Conservation (phyloP, 164 flowering plant species). For the Akebia trifoliata region DNA sequence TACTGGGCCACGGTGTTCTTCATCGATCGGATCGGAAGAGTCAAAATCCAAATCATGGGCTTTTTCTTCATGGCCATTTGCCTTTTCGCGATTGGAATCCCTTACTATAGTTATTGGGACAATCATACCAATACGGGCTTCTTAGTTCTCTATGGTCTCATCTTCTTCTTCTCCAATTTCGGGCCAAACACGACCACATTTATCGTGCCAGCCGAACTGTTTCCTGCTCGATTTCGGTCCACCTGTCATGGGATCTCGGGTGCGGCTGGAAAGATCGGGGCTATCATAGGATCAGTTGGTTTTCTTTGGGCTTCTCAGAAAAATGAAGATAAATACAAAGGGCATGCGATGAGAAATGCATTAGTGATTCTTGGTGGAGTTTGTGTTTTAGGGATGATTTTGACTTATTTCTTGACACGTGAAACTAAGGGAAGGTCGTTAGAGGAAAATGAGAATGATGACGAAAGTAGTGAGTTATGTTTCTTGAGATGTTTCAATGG, state of each 20-base stretch:
- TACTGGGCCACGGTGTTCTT: conserved; percentile 50
- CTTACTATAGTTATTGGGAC: conserved; percentile 30
- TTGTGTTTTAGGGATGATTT: conserved; percentile 35
- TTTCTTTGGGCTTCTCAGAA: conserved; percentile 46
- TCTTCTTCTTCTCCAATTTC: conserved; percentile 58
- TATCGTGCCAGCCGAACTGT: conserved; percentile 65
- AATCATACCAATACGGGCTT: conserved; percentile 25
- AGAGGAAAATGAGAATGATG: conserved; percentile 75
- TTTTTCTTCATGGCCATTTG: conserved; percentile 43
- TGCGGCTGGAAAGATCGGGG: conserved; percentile 59
- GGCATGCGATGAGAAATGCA: conserved; percentile 27
- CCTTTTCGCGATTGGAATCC: conserved; percentile 30
- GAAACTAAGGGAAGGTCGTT: conserved; percentile 61
- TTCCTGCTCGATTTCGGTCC: conserved; percentile 60
- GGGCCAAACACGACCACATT: conserved; percentile 74
- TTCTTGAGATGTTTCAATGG: conserved; percentile 5
- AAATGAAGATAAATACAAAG: conserved; percentile 5
- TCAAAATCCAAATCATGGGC: conserved; percentile 47
- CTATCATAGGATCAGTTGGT: conserved; percentile 52
- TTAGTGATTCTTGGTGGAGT: conserved; percentile 37
- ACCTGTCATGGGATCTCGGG: conserved; percentile 70
- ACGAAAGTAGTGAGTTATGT: neutral
- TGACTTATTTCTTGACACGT: conserved; percentile 40
- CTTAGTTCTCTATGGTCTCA: conserved; percentile 43
- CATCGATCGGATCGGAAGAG: conserved; percentile 55